Percentiles rank a stretch among this genome's conserved stretches.
These are phyloP conservation scores for Tetragonia tetragonoides DNA, from an alignment of 148 eudicot species.

Conservation along the genomic window DNA sequence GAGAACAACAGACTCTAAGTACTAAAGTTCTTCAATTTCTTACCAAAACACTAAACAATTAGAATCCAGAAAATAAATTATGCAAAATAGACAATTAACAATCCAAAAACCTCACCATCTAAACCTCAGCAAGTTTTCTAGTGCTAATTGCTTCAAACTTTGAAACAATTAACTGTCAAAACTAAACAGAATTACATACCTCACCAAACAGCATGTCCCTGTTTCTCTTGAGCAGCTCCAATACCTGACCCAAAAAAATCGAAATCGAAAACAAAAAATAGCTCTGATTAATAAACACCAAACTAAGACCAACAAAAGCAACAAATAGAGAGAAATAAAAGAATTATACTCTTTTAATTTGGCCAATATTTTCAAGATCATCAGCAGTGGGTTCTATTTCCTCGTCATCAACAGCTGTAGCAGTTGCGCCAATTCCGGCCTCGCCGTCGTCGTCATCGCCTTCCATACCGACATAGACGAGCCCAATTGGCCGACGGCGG, in stretches of 20 bases:
- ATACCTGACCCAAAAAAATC: conserved; percentile 59
- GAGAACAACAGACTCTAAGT: no score
- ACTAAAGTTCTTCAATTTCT: no score
- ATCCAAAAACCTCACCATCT: no score
- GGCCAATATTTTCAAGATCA: conserved; percentile 59
- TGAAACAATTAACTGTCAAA: not conserved
- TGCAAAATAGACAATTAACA: no score
- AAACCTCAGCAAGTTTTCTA: no score
- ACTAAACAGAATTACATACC: conserved; percentile 34
- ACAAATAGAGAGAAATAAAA: not conserved
- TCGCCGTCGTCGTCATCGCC: not conserved
- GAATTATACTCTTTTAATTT: conserved; percentile 56
- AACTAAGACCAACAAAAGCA: no score
- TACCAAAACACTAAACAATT: no score
- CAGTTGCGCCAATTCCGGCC: not conserved
- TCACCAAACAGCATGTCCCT: conserved; percentile 89
- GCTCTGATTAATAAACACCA: not conserved
- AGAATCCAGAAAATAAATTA: no score
- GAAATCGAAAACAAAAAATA: not conserved
- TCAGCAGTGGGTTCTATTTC: conserved; percentile 60
- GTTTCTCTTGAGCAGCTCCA: conserved; percentile 85
- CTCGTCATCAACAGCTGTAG: conserved; percentile 24
- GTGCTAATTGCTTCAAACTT: no score
- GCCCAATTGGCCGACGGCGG: conserved; percentile 15
- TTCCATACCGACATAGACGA: not conserved